Evolutionary conservation across 805 yeast genomes (phyloP), one percentile per base, ranked within the genome.

Genomic region (Yarrowia keelungensis): DNA sequence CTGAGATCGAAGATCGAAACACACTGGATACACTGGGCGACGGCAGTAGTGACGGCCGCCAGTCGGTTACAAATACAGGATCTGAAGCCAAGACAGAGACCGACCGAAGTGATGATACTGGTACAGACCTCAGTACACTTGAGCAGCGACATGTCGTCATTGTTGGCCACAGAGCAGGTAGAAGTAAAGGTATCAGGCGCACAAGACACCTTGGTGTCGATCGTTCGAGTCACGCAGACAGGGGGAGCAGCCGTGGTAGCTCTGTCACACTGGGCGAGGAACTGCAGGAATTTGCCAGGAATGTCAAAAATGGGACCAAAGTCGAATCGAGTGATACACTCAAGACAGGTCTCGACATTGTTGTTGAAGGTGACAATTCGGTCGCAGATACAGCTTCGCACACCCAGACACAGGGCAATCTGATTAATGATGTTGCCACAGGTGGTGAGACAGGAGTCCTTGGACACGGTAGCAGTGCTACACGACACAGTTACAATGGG

Each of bases 21-120:
- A 45, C 66, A 59, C 50, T 59, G 50, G 53, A 59, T 46, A 46
- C 66, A 59, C 50, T 43, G 50, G 15, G 35, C 66, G 10, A 59
- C 66, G 11, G 50, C 51, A 3, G 53, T 46, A 10, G 53, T 16
- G 15, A 26, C 16, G 1, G 42, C 53, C 14, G 53, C 66, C 8
- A 59, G 36, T 16, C 51, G 5, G 46, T 59, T 59, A 45, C 66
- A 59, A 35, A 59, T 38, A 35, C 66, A 59, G 10, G 8, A 5
- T 19, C 9, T 35, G 42, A 59, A 19, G 8, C 53, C 53, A 14
- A 59, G 10, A 45, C 62, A 56, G 22, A 56, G 62, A 2, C 62
- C 62, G 8, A 56, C 45, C 3, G 66, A 59, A 19, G 47, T 35
- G 43, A 59, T 32, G 26, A 59, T 59, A 26, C 36, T 42, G 35